Conservation (phyloP, 2,329 filamentous ascomycete genomes). For the Aureobasidium zeae region DNA sequence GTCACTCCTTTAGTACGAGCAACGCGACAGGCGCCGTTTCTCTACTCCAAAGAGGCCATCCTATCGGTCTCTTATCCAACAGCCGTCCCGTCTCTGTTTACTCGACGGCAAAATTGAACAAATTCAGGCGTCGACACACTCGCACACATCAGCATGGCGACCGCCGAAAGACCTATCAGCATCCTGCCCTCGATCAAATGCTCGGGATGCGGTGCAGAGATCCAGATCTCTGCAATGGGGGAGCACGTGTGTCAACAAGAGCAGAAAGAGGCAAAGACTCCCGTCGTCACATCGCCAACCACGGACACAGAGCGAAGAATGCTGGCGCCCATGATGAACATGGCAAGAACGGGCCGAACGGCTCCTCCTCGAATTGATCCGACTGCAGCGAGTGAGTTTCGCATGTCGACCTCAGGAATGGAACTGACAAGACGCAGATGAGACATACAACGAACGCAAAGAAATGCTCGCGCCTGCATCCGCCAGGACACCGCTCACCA, state of each 20-base stretch:
- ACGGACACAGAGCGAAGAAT: conserved; percentile 31
- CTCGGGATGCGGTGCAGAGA: conserved; percentile 65
- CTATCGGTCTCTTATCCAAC: conserved; percentile 13
- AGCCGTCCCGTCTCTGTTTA: conserved; percentile 5
- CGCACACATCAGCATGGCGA: conserved; percentile 14
- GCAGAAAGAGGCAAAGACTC: not conserved
- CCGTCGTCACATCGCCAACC: conserved; percentile 19
- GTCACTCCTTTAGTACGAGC: conserved; percentile 2
- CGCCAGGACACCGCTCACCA: conserved; percentile 26
- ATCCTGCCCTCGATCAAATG: conserved; percentile 81
- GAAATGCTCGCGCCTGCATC: conserved; percentile 20
- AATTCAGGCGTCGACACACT: not conserved
- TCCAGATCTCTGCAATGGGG: conserved; percentile 77
- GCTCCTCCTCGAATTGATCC: conserved; percentile 44
- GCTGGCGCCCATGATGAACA: conserved; percentile 13
- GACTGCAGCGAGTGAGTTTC: conserved; percentile 42
- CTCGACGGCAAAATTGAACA: not conserved
- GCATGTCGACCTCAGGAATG: not conserved
- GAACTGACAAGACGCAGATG: conserved; percentile 8
- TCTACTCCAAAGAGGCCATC: not conserved
- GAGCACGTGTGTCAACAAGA: conserved; percentile 59
- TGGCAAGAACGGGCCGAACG: conserved; percentile 32
- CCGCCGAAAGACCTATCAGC: conserved; percentile 34
- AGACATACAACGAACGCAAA: conserved; percentile 8
- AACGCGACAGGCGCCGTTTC: not conserved